Evolutionary conservation across 805 yeast species (phyloP).

Genomic region (Sugiyamaella americana): DNA sequence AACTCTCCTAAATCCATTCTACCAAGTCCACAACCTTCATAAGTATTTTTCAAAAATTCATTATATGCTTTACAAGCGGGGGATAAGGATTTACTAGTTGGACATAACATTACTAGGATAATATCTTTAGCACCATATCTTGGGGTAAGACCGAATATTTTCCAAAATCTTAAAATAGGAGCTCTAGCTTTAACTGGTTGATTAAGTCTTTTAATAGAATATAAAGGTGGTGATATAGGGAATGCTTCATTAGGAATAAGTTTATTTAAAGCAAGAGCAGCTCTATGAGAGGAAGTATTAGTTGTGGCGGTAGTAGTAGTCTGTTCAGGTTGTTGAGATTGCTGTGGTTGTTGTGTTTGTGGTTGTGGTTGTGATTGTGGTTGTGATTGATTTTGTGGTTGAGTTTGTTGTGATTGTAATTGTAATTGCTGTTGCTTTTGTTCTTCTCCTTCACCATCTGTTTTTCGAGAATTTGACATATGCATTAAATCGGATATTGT

Average conservation of each 20-base stretch:
- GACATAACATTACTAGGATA: constrained; percentile 26
- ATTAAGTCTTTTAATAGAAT: constrained; percentile 15
- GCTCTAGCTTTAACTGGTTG: constrained; percentile 31
- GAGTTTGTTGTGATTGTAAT: not conserved
- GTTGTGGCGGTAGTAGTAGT: not conserved
- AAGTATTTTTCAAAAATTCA: constrained; percentile 26
- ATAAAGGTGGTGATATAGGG: constrained; percentile 17
- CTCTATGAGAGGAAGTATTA: not conserved
- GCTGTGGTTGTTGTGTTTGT: not conserved
- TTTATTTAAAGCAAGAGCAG: not conserved
- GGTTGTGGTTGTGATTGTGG: not conserved
- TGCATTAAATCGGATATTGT: constrained; percentile 15
- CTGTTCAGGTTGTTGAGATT: not conserved
- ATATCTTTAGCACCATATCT: constrained; percentile 27
- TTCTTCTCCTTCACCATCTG: not conserved
- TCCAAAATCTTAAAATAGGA: constrained; percentile 37
- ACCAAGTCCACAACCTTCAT: constrained; percentile 35
- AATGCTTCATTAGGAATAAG: constrained; percentile 12
- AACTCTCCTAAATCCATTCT: constrained; percentile 17
- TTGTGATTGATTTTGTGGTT: not conserved
- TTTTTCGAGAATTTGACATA: not conserved
- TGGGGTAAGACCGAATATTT: constrained; percentile 34
- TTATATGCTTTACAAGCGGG: constrained; percentile 23
- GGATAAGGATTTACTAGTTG: constrained; percentile 23
- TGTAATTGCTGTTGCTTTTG: not conserved